Evolutionary conservation across 2,329 filamentous ascomycete genomes (phyloP), one percentile per base, ranked within the genome.

Genomic region (Mycogone perniciosa): DNA sequence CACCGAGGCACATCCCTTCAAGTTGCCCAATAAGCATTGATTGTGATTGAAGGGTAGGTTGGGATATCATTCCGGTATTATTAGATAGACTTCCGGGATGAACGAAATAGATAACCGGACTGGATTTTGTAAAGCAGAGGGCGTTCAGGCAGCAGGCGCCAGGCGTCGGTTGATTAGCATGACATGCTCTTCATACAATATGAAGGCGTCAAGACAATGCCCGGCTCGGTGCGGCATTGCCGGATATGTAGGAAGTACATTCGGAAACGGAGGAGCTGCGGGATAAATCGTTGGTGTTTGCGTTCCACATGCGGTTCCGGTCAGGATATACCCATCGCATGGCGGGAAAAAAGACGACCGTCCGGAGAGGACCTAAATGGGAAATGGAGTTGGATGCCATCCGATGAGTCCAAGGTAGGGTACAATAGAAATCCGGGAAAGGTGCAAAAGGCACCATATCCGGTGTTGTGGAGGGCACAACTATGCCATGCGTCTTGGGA

Each of bases 1-100:
- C 53, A 79, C 76, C 2, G 76, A 80, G 63, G 76, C 75, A 10
- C 77, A 80, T 58, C 76, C 76, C 20, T 62, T 78, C 37, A 63
- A 65, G 50, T 65, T 48, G 20, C 39, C 34, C 20, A 20, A 20
- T 20, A 20, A 20, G 20, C 20, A 20, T 20, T 20, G 20, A 20
- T 20, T 20, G 20, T 3, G 20, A 37, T 30, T 31, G 8, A 43
- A 43, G 26, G 20, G 20, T 20, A 20, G 20, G 20, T 20, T 20
- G 20, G 20, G 20, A 20, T 20, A 20, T 20, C 20, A 20, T 20
- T 20, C 20, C 20, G 20, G 20, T 20, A 20, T 20, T 20, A 3
- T 20, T 20, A 20, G 20, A 20, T 20, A 20, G 20, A 20, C 20
- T 20, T 20, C 20, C 20, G 20, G 20, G 20, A 20, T 20, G 20